A percentile compares a stretch with the other conserved stretches of the same genome.
Conservation (phyloP, 2,329 filamentous ascomycete genomes). For the Beauveria caledonica region DNA sequence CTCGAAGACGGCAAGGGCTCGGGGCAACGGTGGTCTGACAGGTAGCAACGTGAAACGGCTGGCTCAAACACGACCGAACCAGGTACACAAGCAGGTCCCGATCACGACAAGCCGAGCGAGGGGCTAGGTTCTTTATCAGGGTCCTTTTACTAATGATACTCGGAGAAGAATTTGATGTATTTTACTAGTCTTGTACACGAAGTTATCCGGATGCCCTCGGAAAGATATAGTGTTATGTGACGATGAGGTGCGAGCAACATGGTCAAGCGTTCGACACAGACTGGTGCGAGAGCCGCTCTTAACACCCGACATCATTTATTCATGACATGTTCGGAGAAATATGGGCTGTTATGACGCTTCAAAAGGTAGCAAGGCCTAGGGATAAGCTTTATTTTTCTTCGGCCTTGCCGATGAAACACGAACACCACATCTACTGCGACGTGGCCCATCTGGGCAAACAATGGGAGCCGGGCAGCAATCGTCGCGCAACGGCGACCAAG, state of each 20-base stretch:
- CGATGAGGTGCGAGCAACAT: not conserved
- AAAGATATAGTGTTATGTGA: not conserved
- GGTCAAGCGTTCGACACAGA: too few species aligned
- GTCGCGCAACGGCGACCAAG: not conserved
- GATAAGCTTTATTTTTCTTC: not conserved
- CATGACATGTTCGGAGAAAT: not conserved
- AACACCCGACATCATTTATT: not conserved
- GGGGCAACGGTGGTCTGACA: conserved; percentile 5
- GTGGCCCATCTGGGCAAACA: not conserved
- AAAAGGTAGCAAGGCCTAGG: not conserved
- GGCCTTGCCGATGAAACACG: not conserved
- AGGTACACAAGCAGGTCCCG: not conserved
- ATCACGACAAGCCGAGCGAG: not conserved
- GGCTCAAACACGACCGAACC: conserved; percentile 7
- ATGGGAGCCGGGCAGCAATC: not conserved
- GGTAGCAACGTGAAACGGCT: conserved; percentile 9
- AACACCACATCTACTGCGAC: not conserved
- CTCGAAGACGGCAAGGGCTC: not conserved
- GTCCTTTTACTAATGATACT: too few species aligned
- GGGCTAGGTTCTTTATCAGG: not conserved
- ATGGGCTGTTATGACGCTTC: not conserved
- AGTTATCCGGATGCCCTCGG: not conserved
- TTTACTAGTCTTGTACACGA: not conserved
- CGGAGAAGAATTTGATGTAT: not conserved
- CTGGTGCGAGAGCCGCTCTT: not conserved